Evolutionary conservation across 768 basidiomycete genomes (phyloP), one percentile per base, ranked within the genome.

Genomic region (Mycena venus): DNA sequence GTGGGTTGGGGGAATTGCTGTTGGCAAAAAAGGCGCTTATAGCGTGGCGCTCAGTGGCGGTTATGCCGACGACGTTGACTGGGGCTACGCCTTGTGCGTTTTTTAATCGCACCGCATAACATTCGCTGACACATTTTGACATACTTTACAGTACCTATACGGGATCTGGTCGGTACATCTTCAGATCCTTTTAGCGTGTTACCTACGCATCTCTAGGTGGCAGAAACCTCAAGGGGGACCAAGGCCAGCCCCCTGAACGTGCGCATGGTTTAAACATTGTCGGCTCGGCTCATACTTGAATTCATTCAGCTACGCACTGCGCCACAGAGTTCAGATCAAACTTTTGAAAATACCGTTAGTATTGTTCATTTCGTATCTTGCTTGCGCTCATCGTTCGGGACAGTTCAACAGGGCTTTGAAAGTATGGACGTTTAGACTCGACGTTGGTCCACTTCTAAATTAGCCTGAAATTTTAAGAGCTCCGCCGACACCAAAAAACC

Each of bases 41-140:
- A 96, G 95, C 51, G 90, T 98, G 17, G 96, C 94, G 3, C 89
- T 98, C 4, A 96, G 95, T 47, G 97, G 97, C 14, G 96, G 95
- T 2, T 96, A 96, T 70, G 93, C 94, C 36, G 95, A 96, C 67
- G 95, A 96, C 76, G 89, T 96, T 21, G 95, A 96, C 74, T 81
- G 91, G 19, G 95, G 95, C 66, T 93, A 95, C 74, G 93, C 88
- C 15, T 96, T 96, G 95, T 95, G 79, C 83, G 94, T 90, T 34
- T 10, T 55, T 10, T 36, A 29, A n/a, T 17, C 32, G n/a, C 53
- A 34, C 27, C 27, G 15, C 29, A 31, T 29, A 3, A 19, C 40
- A 36, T 59, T 68, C 58, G n/a, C 29, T 55, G 14, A 78, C 12
- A 31, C 15, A 25, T 67, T 64, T 59, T 36, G n/a, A n/a, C n/a